Evolutionary conservation across 768 basidiomycete genomes (phyloP), one percentile per base, ranked within the genome.

Genomic region (Leccinum obscurum): DNA sequence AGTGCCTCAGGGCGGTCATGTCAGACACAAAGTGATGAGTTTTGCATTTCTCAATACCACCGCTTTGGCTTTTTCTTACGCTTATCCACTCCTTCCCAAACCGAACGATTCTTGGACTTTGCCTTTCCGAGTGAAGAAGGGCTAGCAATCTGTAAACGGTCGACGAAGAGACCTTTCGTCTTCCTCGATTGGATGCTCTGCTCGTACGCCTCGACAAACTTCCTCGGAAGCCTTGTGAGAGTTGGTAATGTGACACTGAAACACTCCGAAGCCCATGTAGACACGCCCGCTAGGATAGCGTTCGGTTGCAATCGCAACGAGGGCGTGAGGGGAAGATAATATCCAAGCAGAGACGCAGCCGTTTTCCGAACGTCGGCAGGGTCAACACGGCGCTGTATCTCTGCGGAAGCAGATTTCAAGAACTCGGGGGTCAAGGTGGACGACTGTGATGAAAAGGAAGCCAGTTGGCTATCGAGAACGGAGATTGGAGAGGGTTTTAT

Each of bases 341-440:
- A 93, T 1, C 92, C 93, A 20, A 93, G 73, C 56, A 88, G 71
- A 14, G 87, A 84, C 22, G 83, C 78, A 67, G 91, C 86, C 1
- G 87, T 83, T 55, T 87, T 85, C 50, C 77, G 74, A 50, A 92
- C 66, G 3, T 82, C 82, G 3, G 79, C 80, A 22, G 75, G 70
- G 65, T 89, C 82, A 11, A 86, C 55, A 5, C 66, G 69, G 13
- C 59, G 28, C 7, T 73, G 68, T 49, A 83, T 60, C 28, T 74
- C 67, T 24, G 69, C 51, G 44, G 80, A 57, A 9, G 62, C 67
- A 13, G 61, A 51, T 34, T 60, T 63, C 55, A 30, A 74, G 70
- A 13, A 80, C 67, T 59, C 69, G 60, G 39, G 68, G 54, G 32
- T 56, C 56, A 60, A 60, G 17, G 17, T 48, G 15, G 55, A 66